A percentile compares a stretch with the other conserved stretches of the same genome.
phyloP scores from a whole-genome alignment of 208 protist genomes.

The Crithidia thermophila region DNA sequence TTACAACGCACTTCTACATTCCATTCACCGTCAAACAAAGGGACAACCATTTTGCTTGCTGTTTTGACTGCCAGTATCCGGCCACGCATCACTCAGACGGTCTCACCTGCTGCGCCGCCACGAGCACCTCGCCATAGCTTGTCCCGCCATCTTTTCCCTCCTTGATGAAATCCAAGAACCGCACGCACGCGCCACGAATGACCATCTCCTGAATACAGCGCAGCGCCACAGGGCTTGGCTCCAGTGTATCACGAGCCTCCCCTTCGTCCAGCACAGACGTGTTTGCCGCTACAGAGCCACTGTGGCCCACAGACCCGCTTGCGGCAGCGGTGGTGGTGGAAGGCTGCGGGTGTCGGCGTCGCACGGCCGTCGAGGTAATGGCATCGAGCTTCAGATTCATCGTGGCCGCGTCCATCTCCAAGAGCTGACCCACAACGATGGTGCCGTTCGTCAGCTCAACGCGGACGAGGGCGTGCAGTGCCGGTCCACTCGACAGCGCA shows the following conservation, averaged over 20 bases:
- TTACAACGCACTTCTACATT: too few relatives aligned
- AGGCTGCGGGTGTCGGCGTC: slow-evolving; percentile 8
- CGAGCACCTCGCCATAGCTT: slow-evolving; percentile 52
- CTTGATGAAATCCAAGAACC: slow-evolving; percentile 69
- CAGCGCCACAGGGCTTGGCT: slow-evolving; percentile 48
- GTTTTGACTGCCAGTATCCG: not conserved
- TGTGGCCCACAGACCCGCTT: too few relatives aligned
- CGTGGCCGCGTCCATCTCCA: slow-evolving; percentile 70
- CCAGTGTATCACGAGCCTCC: slow-evolving; percentile 17
- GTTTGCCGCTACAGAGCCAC: not conserved
- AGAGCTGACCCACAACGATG: slow-evolving; percentile 59
- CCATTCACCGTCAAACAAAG: not conserved
- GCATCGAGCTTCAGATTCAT: slow-evolving; percentile 83
- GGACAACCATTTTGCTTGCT: not conserved
- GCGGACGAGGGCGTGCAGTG: slow-evolving; percentile 57
- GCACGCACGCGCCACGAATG: slow-evolving; percentile 61
- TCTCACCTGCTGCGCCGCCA: slow-evolving; percentile 29
- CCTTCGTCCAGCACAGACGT: not conserved
- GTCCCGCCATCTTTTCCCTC: slow-evolving; percentile 48
- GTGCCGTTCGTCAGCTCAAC: slow-evolving; percentile 80
- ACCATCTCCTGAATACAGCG: slow-evolving; percentile 70
- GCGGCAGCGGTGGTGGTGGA: too few relatives aligned
- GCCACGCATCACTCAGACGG: slow-evolving; percentile 14
- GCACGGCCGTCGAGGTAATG: slow-evolving; percentile 59
- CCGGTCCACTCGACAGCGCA: slow-evolving; percentile 49